Conservation (phyloP, 208 protist genomes). For the Acanthamoeba royreba region DNA sequence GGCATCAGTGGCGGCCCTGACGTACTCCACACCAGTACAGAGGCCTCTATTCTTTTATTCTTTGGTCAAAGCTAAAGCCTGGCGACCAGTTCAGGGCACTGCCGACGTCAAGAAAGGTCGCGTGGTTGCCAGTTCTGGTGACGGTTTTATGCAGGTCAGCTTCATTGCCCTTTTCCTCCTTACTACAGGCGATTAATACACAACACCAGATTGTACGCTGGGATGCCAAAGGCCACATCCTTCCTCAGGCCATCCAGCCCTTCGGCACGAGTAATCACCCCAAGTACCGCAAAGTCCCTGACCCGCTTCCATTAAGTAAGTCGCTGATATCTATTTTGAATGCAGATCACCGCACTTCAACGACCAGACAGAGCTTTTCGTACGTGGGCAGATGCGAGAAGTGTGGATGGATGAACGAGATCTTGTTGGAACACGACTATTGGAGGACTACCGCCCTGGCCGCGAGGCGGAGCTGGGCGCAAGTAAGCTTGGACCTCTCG, state of each 20-base stretch:
- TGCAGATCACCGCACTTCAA: neutral
- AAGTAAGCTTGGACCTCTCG: neutral
- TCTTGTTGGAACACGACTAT: neutral
- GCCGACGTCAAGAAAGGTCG: neutral
- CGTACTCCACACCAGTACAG: constrained; percentile 13
- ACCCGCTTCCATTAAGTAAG: neutral
- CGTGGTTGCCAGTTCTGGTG: neutral
- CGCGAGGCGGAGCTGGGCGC: neutral
- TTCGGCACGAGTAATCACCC: neutral
- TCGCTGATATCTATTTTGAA: neutral
- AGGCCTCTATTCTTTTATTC: neutral
- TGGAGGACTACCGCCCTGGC: neutral
- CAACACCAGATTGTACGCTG: too few species aligned
- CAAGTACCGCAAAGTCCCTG: neutral
- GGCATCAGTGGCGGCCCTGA: neutral
- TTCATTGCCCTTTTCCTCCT: too few species aligned
- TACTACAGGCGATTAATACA: too few species aligned
- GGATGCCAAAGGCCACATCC: neutral
- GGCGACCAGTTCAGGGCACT: neutral
- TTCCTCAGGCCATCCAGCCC: neutral
- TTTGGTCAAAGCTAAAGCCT: neutral
- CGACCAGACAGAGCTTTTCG: neutral
- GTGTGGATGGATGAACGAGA: neutral
- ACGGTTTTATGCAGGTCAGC: neutral
- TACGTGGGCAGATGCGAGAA: neutral